Percentiles rank a stretch among this genome's conserved stretches.
Conservation (phyloP, 352 stramenopile species). For the Detonula confervacea region DNA sequence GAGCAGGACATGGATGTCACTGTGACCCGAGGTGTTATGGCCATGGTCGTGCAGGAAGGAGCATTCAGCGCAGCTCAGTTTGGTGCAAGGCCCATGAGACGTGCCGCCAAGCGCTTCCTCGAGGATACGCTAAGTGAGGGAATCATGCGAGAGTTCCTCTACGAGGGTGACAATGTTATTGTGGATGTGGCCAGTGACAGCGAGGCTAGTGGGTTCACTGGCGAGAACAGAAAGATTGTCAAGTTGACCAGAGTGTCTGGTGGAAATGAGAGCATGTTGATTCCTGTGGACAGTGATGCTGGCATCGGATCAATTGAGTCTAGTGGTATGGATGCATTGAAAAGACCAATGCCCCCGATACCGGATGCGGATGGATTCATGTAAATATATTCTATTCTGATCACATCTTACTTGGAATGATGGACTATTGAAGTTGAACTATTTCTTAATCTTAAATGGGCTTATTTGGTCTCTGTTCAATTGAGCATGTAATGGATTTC, state of each 20-base stretch:
- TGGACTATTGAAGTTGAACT: no score
- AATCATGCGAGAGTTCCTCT: slow-evolving; percentile 88
- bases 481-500: no score
- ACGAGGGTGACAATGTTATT: slow-evolving; percentile 85
- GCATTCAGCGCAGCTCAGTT: slow-evolving; percentile 91
- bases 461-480: no score
- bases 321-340: slow-evolving; percentile 48
- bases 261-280: slow-evolving; percentile 59
- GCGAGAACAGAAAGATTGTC: slow-evolving; percentile 55
- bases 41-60: slow-evolving; percentile 88
- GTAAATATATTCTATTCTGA: slow-evolving; percentile 20
- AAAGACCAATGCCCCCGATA: slow-evolving; percentile 50
- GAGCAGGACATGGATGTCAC: slow-evolving; percentile 91
- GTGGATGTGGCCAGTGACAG: slow-evolving; percentile 68
- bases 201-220: slow-evolving; percentile 54
- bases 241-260: slow-evolving; percentile 54
- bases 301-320: slow-evolving; percentile 58
- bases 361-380: slow-evolving; percentile 51
- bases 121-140: slow-evolving; percentile 93
- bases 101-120: slow-evolving; percentile 94
- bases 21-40: slow-evolving; percentile 88
- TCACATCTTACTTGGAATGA: no score
- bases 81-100: slow-evolving; percentile 94
- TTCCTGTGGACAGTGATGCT: slow-evolving; percentile 67
- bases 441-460: no score